A percentile compares a stretch with the other conserved stretches of the same genome.
These are phyloP conservation scores for Vachellia collinsii DNA, from an alignment of 306 rosid genomes.

Conservation along the genomic window DNA sequence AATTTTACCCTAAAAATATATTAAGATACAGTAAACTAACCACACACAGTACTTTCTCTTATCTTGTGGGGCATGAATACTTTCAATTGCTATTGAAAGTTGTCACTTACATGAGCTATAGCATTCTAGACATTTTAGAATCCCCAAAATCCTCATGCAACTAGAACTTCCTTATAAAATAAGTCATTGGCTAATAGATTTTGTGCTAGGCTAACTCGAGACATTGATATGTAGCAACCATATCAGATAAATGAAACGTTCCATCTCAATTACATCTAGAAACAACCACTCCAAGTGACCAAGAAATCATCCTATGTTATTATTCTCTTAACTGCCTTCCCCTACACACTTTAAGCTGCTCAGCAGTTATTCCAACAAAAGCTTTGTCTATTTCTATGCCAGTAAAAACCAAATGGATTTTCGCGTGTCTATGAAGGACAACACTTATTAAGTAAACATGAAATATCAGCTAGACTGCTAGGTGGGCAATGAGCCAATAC, in stretches of 20 bases:
- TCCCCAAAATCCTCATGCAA: background rate
- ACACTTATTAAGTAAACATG: background rate
- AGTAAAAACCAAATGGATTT: background rate
- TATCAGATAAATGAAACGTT: slow-evolving; percentile 1
- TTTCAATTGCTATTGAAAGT: too few species aligned
- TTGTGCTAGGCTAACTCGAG: background rate
- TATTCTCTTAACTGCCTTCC: slow-evolving; percentile 15
- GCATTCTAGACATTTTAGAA: too few species aligned
- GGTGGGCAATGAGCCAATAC: background rate
- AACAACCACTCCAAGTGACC: background rate
- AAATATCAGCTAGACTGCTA: background rate
- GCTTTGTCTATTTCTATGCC: slow-evolving; percentile 14
- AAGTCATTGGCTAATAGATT: background rate
- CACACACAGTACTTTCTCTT: too few species aligned
- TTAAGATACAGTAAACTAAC: too few species aligned
- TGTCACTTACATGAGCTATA: too few species aligned
- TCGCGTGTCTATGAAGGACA: background rate
- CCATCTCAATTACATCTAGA: background rate
- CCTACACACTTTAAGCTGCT: background rate
- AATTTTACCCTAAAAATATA: too few species aligned
- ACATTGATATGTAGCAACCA: background rate
- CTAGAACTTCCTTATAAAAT: background rate
- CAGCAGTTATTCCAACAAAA: slow-evolving; percentile 12
- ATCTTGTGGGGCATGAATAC: background rate
- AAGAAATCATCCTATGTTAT: background rate